Base-by-base conservation (phyloP, 2,329 filamentous ascomycete species). In the Helicocarpus griseus region DNA sequence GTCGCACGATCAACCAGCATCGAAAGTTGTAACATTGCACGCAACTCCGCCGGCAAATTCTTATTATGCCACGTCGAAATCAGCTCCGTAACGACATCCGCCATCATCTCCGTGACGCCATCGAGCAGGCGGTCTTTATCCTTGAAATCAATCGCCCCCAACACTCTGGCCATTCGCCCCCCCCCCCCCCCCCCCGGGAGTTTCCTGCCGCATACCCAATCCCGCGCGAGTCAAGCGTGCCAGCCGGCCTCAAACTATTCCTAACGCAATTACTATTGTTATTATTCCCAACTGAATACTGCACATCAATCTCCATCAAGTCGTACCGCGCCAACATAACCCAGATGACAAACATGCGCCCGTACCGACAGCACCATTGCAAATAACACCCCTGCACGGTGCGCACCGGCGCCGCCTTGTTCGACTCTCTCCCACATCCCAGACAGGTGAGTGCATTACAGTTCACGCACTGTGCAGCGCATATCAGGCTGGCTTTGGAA, bases 321-420 rank as follows among this genome's bases (percentile, higher is more conserved):
- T 73, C 70, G 40, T 66, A 67, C 14, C 63, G 64, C 45, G 63
- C 69, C 6, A 73, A 61, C 1, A 71, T 49, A 4, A 62, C 54
- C 67, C 67, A 72, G 39, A 70, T 63, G 14, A 66, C 29, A 48
- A 66, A 61, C 9, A 68, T 24, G 6, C 64, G 60, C 14, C 64
- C 65, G 4, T 54, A 46, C 22, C 58, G 56, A 52, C 69, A 72
- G 55, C 68, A 70, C 68, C 66, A 70, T 9, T 51, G 44, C 14
- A 56, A 9, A 46, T 53, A 44, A 43, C 41, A 49, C 3, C 47
- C 48, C n/a, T 49, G 21, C 5, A 54, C 35, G 38, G 53, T 41
- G 5, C 29, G 49, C 17, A 31, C 39, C 17, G 36, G 38, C 2
- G 24, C 53, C 6, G 19, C 29, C 29, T 52, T 46, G 13, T 44